Base-by-base conservation (phyloP, 225 moss, liverwort and hornwort genomes). In the Thuidium tamariscinum region DNA sequence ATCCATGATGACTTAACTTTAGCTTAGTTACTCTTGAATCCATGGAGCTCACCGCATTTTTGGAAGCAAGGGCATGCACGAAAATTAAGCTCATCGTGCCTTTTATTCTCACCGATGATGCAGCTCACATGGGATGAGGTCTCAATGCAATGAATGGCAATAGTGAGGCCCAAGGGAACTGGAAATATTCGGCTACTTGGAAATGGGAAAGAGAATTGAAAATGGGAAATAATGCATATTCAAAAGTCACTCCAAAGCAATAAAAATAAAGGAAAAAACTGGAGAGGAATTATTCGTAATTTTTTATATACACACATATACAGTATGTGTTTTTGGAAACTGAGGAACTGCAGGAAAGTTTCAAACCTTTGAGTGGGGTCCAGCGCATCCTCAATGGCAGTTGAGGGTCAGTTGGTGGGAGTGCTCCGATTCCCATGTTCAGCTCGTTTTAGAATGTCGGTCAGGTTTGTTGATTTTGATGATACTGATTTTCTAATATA, bases 381-480 rank as follows among this genome's bases (percentile, higher is more conserved):
- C 71, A 79, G 57, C n/a, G 9, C 9, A 9, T 65, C 56, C 76
- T 69, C 76, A 55, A 76, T 14, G 72, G n/a, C 51, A 49, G 76
- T 69, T 73, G 64, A 44, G 73, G 64, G 44, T 44, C 39, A 77
- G 77, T 77, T 79, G 78, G 34, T 57, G 73, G 37, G 37, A 39
- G 10, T 22, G 36, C 87, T 30, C 90, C 64, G 65, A 71, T 10
- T 82, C 51, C 87, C 62, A 69, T 70, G 54, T 30, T 30, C 30
- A 21, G 22, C 86, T 80, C 26, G 16, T 37, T 74, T 88, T 70
- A 30, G 83, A 86, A 88, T 91, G 86, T 90, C 86, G 76, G 91
- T 91, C 91, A 88, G 84, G 84, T 81, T 85, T 87, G 63, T 48
- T 55, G 56, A 88, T 71, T 69, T 80, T 27, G 20, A 25, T 19